Base-by-base conservation (phyloP, 371 early-diverging fungal species). In the Mucor indicus region DNA sequence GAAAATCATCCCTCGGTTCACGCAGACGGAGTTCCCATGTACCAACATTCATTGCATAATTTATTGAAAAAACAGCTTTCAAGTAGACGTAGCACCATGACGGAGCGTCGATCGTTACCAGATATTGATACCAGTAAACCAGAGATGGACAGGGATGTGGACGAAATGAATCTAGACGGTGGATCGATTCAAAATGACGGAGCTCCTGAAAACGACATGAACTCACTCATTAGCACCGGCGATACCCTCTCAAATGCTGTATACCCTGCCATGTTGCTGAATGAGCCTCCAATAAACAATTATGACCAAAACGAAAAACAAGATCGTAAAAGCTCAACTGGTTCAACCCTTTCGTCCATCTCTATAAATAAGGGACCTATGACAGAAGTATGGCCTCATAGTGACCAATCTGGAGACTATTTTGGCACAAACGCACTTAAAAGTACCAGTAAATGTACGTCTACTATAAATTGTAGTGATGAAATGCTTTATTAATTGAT, bases 81-180 rank as follows among this genome's bases (percentile, higher is more conserved):
- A 7, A 55, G 23, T 32, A 57, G 48, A 38, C 56, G 45, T 16
- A 56, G 45, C 17, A 25, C 45, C 5, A 45, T 27, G 20, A 45
- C 40, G 6, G 56, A 59, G 19, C 53, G 53, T 38, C 57, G 52
- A 2, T 55, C 55, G 12, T 44, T 50, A 13, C 40, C 48, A 1
- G 33, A 42, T n/a, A 17, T 42, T 13, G 55, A 53, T 17, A 22
- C 27, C 29, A 25, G 10, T 4, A 45, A 27, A 16, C 43, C 44
- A 11, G 72, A 73, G 38, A 53, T 51, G 29, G 72, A 72, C 38
- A 62, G 53, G n/a, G 72, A 72, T 35, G 64, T 72, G 0, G 50
- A 58, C 11, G 72, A 68, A 36, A 72, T 72, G 50, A 52, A 61
- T 10, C 31, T 69, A 29, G 60, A 69, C 44, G 31, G 60, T 5